Evolutionary conservation across 306 rosid species (phyloP), one percentile per base, ranked within the genome.

Genomic region (Medicago lupulina): DNA sequence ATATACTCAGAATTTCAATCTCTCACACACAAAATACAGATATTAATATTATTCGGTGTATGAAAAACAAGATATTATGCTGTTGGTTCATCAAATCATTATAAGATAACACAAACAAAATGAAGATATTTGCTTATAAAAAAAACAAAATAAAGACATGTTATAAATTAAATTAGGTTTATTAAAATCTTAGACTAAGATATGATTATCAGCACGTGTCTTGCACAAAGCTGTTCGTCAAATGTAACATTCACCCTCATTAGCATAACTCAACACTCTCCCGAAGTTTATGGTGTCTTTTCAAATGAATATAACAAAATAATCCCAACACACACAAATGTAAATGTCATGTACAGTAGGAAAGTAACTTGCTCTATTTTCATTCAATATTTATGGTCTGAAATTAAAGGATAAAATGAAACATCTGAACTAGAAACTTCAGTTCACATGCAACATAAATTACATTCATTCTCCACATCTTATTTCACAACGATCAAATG

Each of bases 381-480:
- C 58, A 47, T 66, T 70, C 51, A 66, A 66, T 36, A 67, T 77
- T 77, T 69, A 83, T 59, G 88, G 83, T 82, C 76, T 53, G 77
- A 83, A 73, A 82, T 80, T 79, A 80, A 86, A 73, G 72, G 76
- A 79, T 68, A 66, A 73, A 64, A 75, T 64, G 71, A 67, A 60
- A 76, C 78, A 74, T 80, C 70, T 60, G 71, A 80, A 63, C 89
- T 80, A 64, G 50, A 73, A 70, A 82, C 88, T 80, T 43, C 54
- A 83, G 86, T 80, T 34, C 84, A 80, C 85, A 82, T 84, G 85
- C 88, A 81, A 80, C 86, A 85, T 89, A 89, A 73, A 85, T 85
- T 89, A 88, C 96, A 89, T 82, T 71, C 87, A 70, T 61, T 65
- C 73, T 81, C 88, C 84, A 87, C 86, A 19, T 85, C 78, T 87